These are phyloP conservation scores for Didymella glomerata DNA, from an alignment of 2,329 filamentous ascomycete genomes.

Conservation along the genomic window DNA sequence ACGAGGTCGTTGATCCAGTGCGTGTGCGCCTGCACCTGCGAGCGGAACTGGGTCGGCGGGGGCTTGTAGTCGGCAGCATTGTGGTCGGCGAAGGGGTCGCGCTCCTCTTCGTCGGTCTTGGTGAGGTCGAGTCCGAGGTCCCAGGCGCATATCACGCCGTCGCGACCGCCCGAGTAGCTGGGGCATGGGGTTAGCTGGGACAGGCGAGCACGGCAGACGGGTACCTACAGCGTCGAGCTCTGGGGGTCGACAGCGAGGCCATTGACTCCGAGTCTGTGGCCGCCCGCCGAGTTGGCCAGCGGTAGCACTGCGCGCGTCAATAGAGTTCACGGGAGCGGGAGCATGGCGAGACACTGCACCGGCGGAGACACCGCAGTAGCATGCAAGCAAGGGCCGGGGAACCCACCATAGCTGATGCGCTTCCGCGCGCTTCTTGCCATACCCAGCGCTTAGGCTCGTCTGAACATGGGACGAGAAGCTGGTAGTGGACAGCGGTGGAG, in stretches of 20 bases:
- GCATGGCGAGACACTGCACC: not conserved
- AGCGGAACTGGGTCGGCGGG: constrained; percentile 64
- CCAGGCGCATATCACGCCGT: constrained; percentile 97
- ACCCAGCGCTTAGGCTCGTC: constrained; percentile 31
- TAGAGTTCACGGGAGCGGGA: not conserved
- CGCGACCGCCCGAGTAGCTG: constrained; percentile 91
- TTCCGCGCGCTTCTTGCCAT: constrained; percentile 63
- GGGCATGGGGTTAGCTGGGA: not conserved
- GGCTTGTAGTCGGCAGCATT: constrained; percentile 45
- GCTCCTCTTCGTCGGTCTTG: constrained; percentile 45
- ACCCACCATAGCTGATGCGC: constrained; percentile 62
- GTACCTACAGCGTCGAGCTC: constrained; percentile 79
- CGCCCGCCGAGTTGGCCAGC: constrained; percentile 76
- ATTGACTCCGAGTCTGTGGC: constrained; percentile 93
- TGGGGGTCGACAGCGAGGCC: constrained; percentile 86
- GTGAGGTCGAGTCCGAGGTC: constrained; percentile 78
- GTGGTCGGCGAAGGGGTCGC: constrained; percentile 53
- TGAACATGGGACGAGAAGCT: constrained; percentile 28
- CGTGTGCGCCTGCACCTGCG: constrained; percentile 81
- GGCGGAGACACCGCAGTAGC: not conserved
- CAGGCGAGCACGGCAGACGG: not conserved
- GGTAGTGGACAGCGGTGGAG: constrained; percentile 2
- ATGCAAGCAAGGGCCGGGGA: not conserved
- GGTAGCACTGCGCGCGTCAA: constrained; percentile 67
- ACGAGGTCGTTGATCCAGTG: constrained; percentile 97